These are phyloP conservation scores for Trichoderma hamatum DNA, from an alignment of 2,329 filamentous ascomycete species.

Conservation along the genomic window DNA sequence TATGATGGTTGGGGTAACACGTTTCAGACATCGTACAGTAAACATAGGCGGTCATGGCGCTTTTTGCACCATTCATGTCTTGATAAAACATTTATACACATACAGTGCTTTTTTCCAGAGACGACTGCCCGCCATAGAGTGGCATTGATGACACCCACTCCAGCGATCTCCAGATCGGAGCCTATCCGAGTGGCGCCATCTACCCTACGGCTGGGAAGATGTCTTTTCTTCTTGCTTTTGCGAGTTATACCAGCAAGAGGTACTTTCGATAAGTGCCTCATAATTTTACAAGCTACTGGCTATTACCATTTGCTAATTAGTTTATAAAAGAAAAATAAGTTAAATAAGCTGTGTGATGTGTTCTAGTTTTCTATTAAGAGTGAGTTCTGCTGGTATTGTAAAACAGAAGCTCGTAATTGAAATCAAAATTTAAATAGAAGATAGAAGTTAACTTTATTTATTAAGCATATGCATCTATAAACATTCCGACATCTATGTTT, in stretches of 20 bases:
- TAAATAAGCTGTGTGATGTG: no score
- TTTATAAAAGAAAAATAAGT: background rate
- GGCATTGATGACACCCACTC: background rate
- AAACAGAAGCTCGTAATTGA: background rate
- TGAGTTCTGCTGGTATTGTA: no score
- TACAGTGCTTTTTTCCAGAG: background rate
- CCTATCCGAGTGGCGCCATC: background rate
- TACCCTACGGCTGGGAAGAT: background rate
- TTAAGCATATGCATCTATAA: background rate
- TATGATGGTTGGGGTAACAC: background rate
- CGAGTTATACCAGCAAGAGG: background rate
- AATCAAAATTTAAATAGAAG: no score
- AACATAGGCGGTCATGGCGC: background rate
- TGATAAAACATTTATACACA: background rate
- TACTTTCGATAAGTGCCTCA: background rate
- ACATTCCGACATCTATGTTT: background rate
- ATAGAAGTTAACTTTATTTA: no score
- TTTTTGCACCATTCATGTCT: background rate
- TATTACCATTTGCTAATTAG: background rate
- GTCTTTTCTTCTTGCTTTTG: background rate
- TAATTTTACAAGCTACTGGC: rapidly evolving
- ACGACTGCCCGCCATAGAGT: background rate
- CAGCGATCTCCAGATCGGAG: background rate
- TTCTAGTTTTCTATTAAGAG: no score
- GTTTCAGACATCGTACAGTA: background rate